Conservation (phyloP, 768 basidiomycete species). For the Leccinum pellstonianum region DNA sequence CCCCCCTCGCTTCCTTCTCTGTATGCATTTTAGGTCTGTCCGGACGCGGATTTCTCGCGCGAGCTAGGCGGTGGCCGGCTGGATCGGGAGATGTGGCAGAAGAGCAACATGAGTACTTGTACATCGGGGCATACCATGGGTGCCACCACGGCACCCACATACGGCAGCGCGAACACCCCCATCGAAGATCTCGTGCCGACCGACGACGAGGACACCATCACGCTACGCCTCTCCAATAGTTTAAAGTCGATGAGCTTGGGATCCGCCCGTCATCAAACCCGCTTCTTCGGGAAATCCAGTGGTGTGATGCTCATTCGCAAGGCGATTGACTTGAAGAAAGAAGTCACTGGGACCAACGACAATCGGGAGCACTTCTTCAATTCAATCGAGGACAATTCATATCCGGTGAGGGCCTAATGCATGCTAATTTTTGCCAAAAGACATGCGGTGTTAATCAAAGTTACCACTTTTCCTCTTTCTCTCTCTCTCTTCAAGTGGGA, state of each 20-base stretch:
- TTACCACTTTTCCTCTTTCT: background rate
- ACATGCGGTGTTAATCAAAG: background rate
- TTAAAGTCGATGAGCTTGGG: constrained; percentile 23
- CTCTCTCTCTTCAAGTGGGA: constrained; percentile 26
- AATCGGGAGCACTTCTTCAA: background rate
- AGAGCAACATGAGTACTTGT: constrained; percentile 10
- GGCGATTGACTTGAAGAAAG: constrained; percentile 59
- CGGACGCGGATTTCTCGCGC: constrained; percentile 58
- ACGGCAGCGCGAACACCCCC: constrained; percentile 1
- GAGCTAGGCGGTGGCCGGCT: constrained; percentile 49
- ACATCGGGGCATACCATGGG: constrained; percentile 15
- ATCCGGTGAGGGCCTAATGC: constrained; percentile 28
- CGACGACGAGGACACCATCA: constrained; percentile 29
- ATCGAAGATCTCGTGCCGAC: constrained; percentile 27
- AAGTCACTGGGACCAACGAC: constrained; percentile 44
- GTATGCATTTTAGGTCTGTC: constrained; percentile 49
- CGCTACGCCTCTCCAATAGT: constrained; percentile 23
- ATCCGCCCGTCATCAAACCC: constrained; percentile 1
- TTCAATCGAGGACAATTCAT: background rate
- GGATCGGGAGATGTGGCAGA: constrained; percentile 40
- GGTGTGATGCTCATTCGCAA: constrained; percentile 41
- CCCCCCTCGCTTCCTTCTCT: background rate
- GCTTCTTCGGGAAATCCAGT: constrained; percentile 44
- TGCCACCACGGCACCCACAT: constrained; percentile 9
- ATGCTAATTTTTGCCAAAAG: background rate